A percentile compares a stretch with the other conserved stretches of the same genome.
Conservation (phyloP, 140 eudicot species). For the Stevia rebaudiana region DNA sequence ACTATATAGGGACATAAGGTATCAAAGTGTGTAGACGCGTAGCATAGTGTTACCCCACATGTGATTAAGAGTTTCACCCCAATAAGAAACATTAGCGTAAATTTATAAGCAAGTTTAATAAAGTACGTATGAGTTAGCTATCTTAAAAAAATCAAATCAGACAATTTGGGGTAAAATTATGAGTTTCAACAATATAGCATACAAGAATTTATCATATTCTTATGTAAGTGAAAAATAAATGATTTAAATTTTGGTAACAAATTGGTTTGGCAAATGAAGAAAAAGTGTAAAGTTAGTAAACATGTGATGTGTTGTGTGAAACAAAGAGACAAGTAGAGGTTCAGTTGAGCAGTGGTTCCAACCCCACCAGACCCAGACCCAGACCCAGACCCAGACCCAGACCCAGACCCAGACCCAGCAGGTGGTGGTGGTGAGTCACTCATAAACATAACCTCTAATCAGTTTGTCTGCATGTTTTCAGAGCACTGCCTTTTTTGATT, state of each 20-base stretch:
- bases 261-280: background rate
- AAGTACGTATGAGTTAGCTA: too few species aligned
- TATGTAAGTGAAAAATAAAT: background rate
- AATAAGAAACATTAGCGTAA: too few species aligned
- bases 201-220: background rate
- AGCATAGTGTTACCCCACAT: too few species aligned
- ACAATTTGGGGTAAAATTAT: background rate
- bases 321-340: conserved; percentile 32
- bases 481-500: conserved; percentile 37
- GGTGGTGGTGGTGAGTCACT: conserved; percentile 39
- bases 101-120: too few species aligned
- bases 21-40: too few species aligned
- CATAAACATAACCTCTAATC: conserved; percentile 41
- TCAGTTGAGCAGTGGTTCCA: conserved; percentile 31
- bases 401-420: conserved; percentile 30
- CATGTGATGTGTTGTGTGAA: conserved; percentile 34
- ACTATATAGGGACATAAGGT: too few species aligned
- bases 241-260: background rate
- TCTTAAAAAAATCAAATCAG: background rate
- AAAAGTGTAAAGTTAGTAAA: conserved; percentile 32
- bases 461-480: conserved; percentile 43
- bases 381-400: conserved; percentile 32
- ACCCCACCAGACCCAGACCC: conserved; percentile 34
- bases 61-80: too few species aligned
- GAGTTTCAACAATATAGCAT: background rate